Conservation (phyloP, 2,329 filamentous ascomycete species). For the Nemania abortiva region DNA sequence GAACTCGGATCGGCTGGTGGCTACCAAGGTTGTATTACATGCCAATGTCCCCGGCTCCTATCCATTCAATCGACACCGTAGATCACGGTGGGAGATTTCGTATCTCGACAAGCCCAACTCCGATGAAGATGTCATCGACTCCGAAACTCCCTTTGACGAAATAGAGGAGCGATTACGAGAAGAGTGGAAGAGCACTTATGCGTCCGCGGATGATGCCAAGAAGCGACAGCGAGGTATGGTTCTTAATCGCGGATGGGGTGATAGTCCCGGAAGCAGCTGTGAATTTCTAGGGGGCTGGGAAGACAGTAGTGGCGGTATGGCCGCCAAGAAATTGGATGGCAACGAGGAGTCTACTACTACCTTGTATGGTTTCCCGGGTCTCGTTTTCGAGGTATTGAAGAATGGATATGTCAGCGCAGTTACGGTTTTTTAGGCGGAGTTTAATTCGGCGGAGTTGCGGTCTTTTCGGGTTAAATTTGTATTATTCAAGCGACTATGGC, state of each 20-base stretch:
- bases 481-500: constrained; percentile 6
- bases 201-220: constrained; percentile 64
- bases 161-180: constrained; percentile 76
- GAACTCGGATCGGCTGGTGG: constrained; percentile 76
- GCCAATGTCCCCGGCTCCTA: constrained; percentile 96
- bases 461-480: neutral
- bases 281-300: constrained; percentile 90
- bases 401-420: constrained; percentile 90
- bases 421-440: constrained; percentile 78
- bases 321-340: constrained; percentile 65
- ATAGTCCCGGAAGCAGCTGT: constrained; percentile 89
- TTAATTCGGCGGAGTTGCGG: constrained; percentile 13
- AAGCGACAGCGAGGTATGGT: constrained; percentile 80
- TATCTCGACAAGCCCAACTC: constrained; percentile 64
- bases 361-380: constrained; percentile 90
- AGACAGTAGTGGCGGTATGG: constrained; percentile 69
- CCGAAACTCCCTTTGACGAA: constrained; percentile 81
- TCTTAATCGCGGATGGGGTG: constrained; percentile 89
- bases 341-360: constrained; percentile 77
- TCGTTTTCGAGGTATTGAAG: constrained; percentile 96
- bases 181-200: constrained; percentile 76
- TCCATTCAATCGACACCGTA: constrained; percentile 93
- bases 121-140: constrained; percentile 66
- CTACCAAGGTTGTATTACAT: constrained; percentile 92
- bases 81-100: constrained; percentile 85